Percentiles rank a stretch among this genome's conserved stretches.
Evolutionary conservation across 2,329 filamentous ascomycete genomes (phyloP).

Genomic region (Catunica adiposa): DNA sequence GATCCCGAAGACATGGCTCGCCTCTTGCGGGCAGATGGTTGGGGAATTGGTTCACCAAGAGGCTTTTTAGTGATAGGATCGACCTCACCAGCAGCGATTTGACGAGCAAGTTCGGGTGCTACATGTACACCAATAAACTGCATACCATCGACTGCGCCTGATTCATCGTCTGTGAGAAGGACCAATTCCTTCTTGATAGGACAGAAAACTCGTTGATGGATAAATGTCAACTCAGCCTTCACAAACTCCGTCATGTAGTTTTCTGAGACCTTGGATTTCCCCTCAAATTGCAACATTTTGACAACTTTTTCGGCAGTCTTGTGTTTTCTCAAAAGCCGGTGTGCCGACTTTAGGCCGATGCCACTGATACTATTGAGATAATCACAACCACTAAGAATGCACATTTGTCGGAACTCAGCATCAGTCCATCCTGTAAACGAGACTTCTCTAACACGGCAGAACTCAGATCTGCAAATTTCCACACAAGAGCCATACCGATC

Average conservation of each 20-base stretch:
- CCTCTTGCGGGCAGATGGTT: constrained; percentile 21
- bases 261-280: constrained; percentile 62
- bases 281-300: constrained; percentile 73
- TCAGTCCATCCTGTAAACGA: constrained; percentile 87
- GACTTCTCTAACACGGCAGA: constrained; percentile 74
- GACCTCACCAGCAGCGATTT: constrained; percentile 65
- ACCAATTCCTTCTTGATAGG: constrained; percentile 55
- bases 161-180: constrained; percentile 50
- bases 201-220: constrained; percentile 91
- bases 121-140: constrained; percentile 66
- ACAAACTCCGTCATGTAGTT: constrained; percentile 69
- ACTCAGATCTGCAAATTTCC: constrained; percentile 78
- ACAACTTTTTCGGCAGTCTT: constrained; percentile 73
- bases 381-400: constrained; percentile 90
- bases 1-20: constrained; percentile 7
- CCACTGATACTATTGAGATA: constrained; percentile 76
- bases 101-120: constrained; percentile 49
- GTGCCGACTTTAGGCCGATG: constrained; percentile 84
- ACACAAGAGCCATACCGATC: constrained; percentile 87
- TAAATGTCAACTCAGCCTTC: constrained; percentile 79
- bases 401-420: constrained; percentile 81
- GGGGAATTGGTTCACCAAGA: constrained; percentile 29
- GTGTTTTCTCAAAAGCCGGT: constrained; percentile 77
- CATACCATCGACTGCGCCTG: constrained; percentile 51
- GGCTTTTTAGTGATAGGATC: constrained; percentile 76